These are phyloP conservation scores for Populus tremula DNA, from an alignment of 345 rosid genomes.

Conservation along the genomic window DNA sequence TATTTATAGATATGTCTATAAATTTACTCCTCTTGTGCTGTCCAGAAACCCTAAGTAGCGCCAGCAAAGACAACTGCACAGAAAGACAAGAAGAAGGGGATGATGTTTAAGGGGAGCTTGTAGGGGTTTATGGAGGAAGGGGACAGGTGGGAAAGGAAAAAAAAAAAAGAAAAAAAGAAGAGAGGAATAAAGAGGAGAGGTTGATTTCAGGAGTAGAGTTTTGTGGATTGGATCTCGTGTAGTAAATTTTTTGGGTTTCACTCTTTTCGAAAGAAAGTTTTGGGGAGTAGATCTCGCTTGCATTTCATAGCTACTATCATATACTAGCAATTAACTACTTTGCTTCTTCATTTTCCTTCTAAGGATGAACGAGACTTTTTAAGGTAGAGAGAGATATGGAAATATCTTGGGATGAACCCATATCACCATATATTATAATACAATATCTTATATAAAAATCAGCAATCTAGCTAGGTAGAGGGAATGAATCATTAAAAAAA, in stretches of 20 bases:
- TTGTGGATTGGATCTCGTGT: slow-evolving; percentile 75
- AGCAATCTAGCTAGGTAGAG: neutral
- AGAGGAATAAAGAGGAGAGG: neutral
- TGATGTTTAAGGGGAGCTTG: neutral
- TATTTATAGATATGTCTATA: neutral
- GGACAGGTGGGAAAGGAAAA: slow-evolving; percentile 12
- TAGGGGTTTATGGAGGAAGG: neutral
- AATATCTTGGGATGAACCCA: slow-evolving; percentile 45
- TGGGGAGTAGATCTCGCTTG: slow-evolving; percentile 46
- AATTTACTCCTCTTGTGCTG: neutral
- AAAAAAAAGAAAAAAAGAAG: neutral
- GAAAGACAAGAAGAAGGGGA: neutral
- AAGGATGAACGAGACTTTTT: slow-evolving; percentile 30
- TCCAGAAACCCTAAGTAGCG: slow-evolving; percentile 3
- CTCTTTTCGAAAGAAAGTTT: slow-evolving; percentile 46
- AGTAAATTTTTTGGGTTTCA: slow-evolving; percentile 35
- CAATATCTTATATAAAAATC: slow-evolving; percentile 14
- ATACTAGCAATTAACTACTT: neutral
- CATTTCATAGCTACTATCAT: slow-evolving; percentile 27
- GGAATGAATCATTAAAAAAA: neutral
- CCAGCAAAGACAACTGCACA: neutral
- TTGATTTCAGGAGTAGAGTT: slow-evolving; percentile 2
- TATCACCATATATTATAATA: neutral
- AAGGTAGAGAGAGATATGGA: slow-evolving; percentile 2
- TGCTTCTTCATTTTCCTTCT: slow-evolving; percentile 20